These are phyloP conservation scores for Lyophyllum semitale DNA, from an alignment of 768 basidiomycete species.

Conservation along the genomic window DNA sequence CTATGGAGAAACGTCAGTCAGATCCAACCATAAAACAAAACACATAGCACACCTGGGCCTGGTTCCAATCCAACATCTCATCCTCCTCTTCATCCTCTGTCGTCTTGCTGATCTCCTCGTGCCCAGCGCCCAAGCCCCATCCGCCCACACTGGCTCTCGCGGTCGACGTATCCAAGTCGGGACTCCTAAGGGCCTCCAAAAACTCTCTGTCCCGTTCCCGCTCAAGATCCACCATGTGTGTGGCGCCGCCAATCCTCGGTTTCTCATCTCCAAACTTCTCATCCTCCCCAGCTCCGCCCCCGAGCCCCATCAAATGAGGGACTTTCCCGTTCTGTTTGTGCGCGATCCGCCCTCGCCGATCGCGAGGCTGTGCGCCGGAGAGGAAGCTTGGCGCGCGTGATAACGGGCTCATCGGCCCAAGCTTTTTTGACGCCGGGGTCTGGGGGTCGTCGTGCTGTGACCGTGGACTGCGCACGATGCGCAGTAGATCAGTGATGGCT, in stretches of 20 bases:
- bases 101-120: slow-evolving; percentile 47
- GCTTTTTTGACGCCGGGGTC: slow-evolving; percentile 22
- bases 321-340: slow-evolving; percentile 42
- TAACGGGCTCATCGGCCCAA: slow-evolving; percentile 25
- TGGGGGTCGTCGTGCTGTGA: slow-evolving; percentile 37
- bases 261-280: slow-evolving; percentile 56
- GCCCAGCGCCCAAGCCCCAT: slow-evolving; percentile 71
- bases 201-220: slow-evolving; percentile 56
- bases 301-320: slow-evolving; percentile 32
- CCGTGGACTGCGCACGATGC: slow-evolving; percentile 57
- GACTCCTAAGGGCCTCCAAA: slow-evolving; percentile 60
- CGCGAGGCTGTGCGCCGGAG: slow-evolving; percentile 72
- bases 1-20: slow-evolving; percentile 23
- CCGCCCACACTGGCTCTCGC: slow-evolving; percentile 61
- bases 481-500: slow-evolving; percentile 68
- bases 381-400: slow-evolving; percentile 66
- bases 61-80: slow-evolving; percentile 66
- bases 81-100: slow-evolving; percentile 67
- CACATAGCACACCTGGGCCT: slow-evolving; percentile 53
- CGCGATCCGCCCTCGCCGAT: slow-evolving; percentile 77
- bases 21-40: neutral
- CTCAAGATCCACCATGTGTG: slow-evolving; percentile 38
- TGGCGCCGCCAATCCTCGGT: slow-evolving; percentile 42
- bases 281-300: slow-evolving; percentile 27
- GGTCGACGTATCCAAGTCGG: slow-evolving; percentile 43